Evolutionary conservation across 179 eudicot species (phyloP).

Genomic region (Silene noctiflora): DNA sequence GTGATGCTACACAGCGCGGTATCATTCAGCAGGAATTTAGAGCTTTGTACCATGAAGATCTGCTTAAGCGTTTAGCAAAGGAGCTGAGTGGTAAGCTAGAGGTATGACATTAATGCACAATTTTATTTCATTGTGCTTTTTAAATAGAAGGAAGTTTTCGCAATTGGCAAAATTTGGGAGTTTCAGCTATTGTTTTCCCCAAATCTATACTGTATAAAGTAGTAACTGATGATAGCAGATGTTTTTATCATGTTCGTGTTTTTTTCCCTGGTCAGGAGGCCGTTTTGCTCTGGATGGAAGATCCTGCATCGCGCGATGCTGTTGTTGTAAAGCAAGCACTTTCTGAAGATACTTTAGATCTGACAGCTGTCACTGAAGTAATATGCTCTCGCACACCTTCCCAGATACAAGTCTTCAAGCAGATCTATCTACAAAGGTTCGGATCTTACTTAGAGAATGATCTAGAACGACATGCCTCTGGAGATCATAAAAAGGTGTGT

Average conservation of each 20-base stretch:
- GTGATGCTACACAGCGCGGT: conserved; percentile 60
- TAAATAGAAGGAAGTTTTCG: not conserved
- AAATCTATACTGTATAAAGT: not conserved
- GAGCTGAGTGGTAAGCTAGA: conserved; percentile 62
- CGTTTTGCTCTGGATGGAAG: conserved; percentile 66
- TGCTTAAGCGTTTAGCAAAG: conserved; percentile 44
- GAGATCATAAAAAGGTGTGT: conserved; percentile 49
- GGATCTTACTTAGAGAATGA: conserved; percentile 49
- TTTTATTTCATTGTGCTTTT: not conserved
- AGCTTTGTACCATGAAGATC: conserved; percentile 51
- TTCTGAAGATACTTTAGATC: conserved; percentile 23
- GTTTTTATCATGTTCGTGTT: not conserved
- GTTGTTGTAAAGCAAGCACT: conserved; percentile 42
- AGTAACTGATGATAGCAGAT: not conserved
- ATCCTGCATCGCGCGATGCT: conserved; percentile 69
- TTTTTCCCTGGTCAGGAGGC: conserved; percentile 42
- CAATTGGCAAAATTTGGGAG: not conserved
- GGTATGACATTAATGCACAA: conserved; percentile 30
- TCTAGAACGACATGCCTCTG: conserved; percentile 38
- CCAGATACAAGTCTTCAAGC: conserved; percentile 49
- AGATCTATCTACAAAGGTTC: conserved; percentile 38
- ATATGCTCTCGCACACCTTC: conserved; percentile 59
- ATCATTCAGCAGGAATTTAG: conserved; percentile 57
- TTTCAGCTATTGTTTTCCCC: not conserved
- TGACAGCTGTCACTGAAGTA: conserved; percentile 47